A percentile compares a stretch with the other conserved stretches of the same genome.
Evolutionary conservation across 495 filamentous ascomycete species (phyloP).

Genomic region (Astrocystis sublimbata): DNA sequence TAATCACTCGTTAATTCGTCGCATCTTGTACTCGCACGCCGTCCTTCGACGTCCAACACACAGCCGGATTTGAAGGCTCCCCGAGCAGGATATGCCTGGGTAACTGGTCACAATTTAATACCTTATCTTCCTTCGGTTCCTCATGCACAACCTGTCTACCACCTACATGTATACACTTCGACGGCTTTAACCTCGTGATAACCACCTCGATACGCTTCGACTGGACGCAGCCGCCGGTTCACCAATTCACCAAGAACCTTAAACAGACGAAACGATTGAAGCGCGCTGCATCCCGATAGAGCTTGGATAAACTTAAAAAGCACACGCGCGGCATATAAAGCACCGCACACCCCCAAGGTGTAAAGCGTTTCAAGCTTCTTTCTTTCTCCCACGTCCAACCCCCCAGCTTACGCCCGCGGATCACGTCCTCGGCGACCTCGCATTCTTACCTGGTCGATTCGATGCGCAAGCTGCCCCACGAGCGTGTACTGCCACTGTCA

Average conservation of each 20-base stretch:
- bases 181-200: not conserved
- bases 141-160: not conserved
- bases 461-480: conserved; percentile 15
- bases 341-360: not conserved
- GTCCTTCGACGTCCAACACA: not conserved
- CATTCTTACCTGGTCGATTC: not conserved
- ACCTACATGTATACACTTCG: not conserved
- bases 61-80: not conserved
- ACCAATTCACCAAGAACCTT: too few species aligned
- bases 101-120: not conserved
- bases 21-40: conserved; percentile 5
- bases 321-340: too few species aligned
- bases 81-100: too few species aligned
- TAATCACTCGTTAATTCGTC: conserved; percentile 12
- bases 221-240: not conserved
- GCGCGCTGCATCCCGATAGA: not conserved
- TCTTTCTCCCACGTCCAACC: not conserved
- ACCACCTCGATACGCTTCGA: not conserved
- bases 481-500: too few species aligned
- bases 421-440: not conserved
- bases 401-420: not conserved
- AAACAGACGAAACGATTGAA: conserved; percentile 2
- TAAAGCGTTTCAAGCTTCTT: too few species aligned
- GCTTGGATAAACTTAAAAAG: not conserved
- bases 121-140: not conserved